Conservation (phyloP, 2,329 filamentous ascomycete species). For the Pyrenophora graminea region DNA sequence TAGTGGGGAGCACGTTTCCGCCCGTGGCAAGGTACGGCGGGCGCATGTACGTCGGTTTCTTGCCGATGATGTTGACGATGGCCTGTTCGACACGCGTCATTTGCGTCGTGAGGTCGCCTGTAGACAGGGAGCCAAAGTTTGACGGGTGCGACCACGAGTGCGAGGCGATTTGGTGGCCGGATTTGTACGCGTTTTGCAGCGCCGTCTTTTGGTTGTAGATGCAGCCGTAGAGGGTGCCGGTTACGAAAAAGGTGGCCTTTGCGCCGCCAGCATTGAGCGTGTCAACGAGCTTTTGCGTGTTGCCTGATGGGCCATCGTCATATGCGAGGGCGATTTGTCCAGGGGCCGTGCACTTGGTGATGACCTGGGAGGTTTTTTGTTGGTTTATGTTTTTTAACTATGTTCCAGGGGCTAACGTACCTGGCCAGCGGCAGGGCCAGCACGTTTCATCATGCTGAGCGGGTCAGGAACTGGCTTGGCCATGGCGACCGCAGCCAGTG, state of each 20-base stretch:
- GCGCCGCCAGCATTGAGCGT: conserved; percentile 37
- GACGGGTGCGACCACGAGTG: conserved; percentile 43
- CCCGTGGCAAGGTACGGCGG: conserved; percentile 44
- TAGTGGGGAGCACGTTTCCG: conserved; percentile 37
- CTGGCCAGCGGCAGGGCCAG: conserved; percentile 34
- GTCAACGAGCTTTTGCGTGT: conserved; percentile 41
- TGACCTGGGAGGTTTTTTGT: conserved; percentile 18
- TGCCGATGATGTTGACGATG: conserved; percentile 43
- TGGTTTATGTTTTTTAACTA: not conserved
- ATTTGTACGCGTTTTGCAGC: conserved; percentile 38
- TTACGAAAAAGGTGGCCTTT: conserved; percentile 45
- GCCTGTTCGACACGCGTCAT: conserved; percentile 43
- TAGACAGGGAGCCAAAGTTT: conserved; percentile 40
- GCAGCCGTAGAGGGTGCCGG: conserved; percentile 38
- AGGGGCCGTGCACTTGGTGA: conserved; percentile 35
- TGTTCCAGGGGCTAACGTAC: conserved; percentile 3
- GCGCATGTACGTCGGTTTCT: conserved; percentile 46
- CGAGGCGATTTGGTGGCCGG: conserved; percentile 44
- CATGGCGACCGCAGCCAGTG: conserved; percentile 24
- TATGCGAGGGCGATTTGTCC: conserved; percentile 42
- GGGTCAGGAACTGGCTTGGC: conserved; percentile 33
- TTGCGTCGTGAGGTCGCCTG: conserved; percentile 35
- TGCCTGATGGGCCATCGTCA: conserved; percentile 44
- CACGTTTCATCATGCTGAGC: conserved; percentile 32
- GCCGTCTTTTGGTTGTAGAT: conserved; percentile 42